Evolutionary conservation across 768 basidiomycete species (phyloP), one percentile per base, ranked within the genome.

Genomic region (Boletus rubroflammeus): DNA sequence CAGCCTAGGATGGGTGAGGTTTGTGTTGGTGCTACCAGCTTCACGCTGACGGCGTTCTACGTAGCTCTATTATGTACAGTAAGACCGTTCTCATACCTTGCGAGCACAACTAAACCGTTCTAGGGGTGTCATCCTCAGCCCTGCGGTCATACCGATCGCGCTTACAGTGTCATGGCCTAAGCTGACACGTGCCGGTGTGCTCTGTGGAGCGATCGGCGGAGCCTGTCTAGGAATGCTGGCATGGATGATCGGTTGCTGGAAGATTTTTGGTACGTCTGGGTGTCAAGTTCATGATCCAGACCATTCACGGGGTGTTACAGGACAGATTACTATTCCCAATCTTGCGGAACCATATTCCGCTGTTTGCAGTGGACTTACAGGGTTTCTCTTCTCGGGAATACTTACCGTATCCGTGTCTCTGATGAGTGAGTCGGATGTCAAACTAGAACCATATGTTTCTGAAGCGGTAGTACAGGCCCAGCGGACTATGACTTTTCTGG

Each of bases 221-320:
- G 75, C 74, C 8, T 57, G 65, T 15, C 61, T 75, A 15, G 77
- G 76, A 39, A 78, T 79, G 74, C 39, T 75, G 1, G 77, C 78
- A 19, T 81, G 78, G 78, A 77, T 80, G 74, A 70, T 80, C 9
- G 74, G 77, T 0, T 79, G 79, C 54, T 76, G 71, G 74, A 78
- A 80, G 59, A 78, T 77, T 47, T 77, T 72, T 44, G 77, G 77
- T 74, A 52, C 17, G 63, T 54, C 35, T 25, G 15, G 21, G 8
- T 15, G 25, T 31, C 13, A 5, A 25, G 17, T 39, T 11, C 19
- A n/a, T 19, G 19, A 14, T 32, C 21, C 34, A 7, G 26, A 21
- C 5, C 8, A 28, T 31, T 54, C 25, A 52, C 8, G 15, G 38
- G 10, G 19, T 17, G 19, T 9, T 13, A 29, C 46, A 75, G 75